phyloP scores from a whole-genome alignment of 495 filamentous ascomycete species.

The Hypoxylon fragiforme region DNA sequence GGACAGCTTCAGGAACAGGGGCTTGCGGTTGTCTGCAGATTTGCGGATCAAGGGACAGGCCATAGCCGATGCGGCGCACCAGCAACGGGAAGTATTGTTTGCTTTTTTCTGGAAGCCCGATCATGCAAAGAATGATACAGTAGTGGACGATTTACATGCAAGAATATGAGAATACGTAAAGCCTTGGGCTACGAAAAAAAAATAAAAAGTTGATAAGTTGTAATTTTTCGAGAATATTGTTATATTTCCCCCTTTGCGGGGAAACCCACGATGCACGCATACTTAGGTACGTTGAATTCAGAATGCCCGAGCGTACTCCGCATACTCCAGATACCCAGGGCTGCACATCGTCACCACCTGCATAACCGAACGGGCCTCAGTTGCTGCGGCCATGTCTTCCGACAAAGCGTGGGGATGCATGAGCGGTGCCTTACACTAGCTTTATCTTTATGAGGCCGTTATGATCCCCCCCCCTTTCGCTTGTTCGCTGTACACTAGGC shows the following conservation, averaged over 20 bases:
- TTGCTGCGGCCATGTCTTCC: slow-evolving; percentile 45
- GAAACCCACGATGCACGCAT: slow-evolving; percentile 26
- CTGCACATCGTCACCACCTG: slow-evolving; percentile 38
- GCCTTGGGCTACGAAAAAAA: slow-evolving; percentile 21
- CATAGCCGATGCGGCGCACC: slow-evolving; percentile 41
- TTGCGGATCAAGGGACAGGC: slow-evolving; percentile 39
- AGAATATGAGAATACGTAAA: slow-evolving; percentile 24
- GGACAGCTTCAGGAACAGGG: slow-evolving; percentile 36
- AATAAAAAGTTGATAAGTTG: slow-evolving; percentile 2
- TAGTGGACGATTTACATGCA: slow-evolving; percentile 28
- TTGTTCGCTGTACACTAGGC: not conserved
- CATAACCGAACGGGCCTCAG: slow-evolving; percentile 46
- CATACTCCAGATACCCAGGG: slow-evolving; percentile 30
- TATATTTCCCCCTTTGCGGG: slow-evolving; percentile 28
- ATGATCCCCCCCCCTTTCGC: too few relatives aligned
- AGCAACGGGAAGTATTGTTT: slow-evolving; percentile 26
- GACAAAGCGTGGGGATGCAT: slow-evolving; percentile 41
- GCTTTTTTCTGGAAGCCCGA: slow-evolving; percentile 25
- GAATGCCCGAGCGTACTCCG: slow-evolving; percentile 32
- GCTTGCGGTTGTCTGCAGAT: slow-evolving; percentile 38
- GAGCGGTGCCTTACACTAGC: slow-evolving; percentile 30
- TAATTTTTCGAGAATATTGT: slow-evolving; percentile 28
- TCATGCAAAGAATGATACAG: slow-evolving; percentile 37
- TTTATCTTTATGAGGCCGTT: slow-evolving; percentile 20
- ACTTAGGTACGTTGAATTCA: slow-evolving; percentile 19